A percentile compares a stretch with the other conserved stretches of the same genome.
phyloP scores from a whole-genome alignment of 176 grass and related monocot genomes.

The Oryza meridionalis region DNA sequence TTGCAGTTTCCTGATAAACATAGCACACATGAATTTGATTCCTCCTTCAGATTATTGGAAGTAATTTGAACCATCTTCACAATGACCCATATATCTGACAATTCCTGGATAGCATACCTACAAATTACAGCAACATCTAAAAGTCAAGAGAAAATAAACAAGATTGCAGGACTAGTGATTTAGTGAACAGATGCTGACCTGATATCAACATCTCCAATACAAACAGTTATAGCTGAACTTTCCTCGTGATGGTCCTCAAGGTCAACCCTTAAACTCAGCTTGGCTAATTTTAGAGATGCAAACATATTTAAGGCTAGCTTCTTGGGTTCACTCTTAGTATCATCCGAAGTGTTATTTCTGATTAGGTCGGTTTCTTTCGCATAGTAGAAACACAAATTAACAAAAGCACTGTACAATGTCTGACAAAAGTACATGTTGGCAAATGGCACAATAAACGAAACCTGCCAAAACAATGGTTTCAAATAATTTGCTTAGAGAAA shows the following conservation, averaged over 20 bases:
- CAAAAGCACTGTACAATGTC: conserved; percentile 64
- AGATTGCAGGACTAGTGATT: conserved; percentile 31
- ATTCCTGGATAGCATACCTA: conserved; percentile 71
- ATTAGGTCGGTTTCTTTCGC: conserved; percentile 44
- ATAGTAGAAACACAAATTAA: conserved; percentile 42
- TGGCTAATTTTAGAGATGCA: conserved; percentile 63
- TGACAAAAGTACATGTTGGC: conserved; percentile 61
- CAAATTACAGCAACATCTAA: conserved; percentile 40
- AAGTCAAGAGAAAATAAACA: conserved; percentile 31
- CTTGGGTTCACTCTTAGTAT: conserved; percentile 36
- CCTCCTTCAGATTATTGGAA: conserved; percentile 51
- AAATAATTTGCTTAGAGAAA: conserved; percentile 26
- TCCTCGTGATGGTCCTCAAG: conserved; percentile 63
- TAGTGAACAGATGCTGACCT: conserved; percentile 58
- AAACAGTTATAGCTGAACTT: conserved; percentile 56
- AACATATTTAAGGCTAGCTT: conserved; percentile 52
- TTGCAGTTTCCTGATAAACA: conserved; percentile 60
- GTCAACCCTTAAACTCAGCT: conserved; percentile 59
- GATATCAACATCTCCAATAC: conserved; percentile 50
- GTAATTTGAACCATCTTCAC: conserved; percentile 56
- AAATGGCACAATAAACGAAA: conserved; percentile 58
- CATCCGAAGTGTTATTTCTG: conserved; percentile 36
- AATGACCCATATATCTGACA: conserved; percentile 59
- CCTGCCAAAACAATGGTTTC: conserved; percentile 57
- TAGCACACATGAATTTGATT: conserved; percentile 48